These are phyloP conservation scores for Tylopilus vinaceipallidus DNA, from an alignment of 768 basidiomycete species.

Conservation along the genomic window DNA sequence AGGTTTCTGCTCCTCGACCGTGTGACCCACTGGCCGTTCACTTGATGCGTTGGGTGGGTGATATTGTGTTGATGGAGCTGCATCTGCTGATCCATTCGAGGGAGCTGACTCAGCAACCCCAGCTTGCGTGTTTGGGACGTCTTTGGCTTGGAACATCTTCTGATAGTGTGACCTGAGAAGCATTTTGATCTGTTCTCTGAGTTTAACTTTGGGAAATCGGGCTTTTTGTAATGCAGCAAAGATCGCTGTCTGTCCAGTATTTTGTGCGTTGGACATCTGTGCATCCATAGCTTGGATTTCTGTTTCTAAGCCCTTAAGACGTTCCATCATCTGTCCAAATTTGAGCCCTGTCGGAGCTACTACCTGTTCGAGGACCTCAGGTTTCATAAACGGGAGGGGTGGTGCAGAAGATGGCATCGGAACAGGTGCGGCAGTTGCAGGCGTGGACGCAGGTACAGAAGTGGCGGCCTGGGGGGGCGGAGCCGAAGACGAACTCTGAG, in stretches of 20 bases:
- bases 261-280: slow-evolving; percentile 14
- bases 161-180: slow-evolving; percentile 17
- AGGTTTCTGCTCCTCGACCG: slow-evolving; percentile 22
- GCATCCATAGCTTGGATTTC: slow-evolving; percentile 15
- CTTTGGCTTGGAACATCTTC: slow-evolving; percentile 12
- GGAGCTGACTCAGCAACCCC: not conserved
- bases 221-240: slow-evolving; percentile 16
- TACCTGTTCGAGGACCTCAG: slow-evolving; percentile 17
- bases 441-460: slow-evolving; percentile 4
- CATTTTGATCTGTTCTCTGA: slow-evolving; percentile 13
- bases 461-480: slow-evolving; percentile 7
- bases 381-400: not conserved
- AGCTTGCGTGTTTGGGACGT: slow-evolving; percentile 2
- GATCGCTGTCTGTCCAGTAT: slow-evolving; percentile 15
- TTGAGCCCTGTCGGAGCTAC: slow-evolving; percentile 9
- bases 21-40: slow-evolving; percentile 4
- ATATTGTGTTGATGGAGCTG: slow-evolving; percentile 12
- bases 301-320: slow-evolving; percentile 15
- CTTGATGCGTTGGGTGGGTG: slow-evolving; percentile 4
- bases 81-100: slow-evolving; percentile 7
- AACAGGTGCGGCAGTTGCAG: slow-evolving; percentile 9
- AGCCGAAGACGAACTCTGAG: slow-evolving; percentile 6
- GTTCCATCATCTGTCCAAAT: slow-evolving; percentile 26
- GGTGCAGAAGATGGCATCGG: slow-evolving; percentile 9
- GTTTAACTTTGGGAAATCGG: not conserved